phyloP scores from a whole-genome alignment of 2,329 filamentous ascomycete genomes.

The Colletotrichum filicis region DNA sequence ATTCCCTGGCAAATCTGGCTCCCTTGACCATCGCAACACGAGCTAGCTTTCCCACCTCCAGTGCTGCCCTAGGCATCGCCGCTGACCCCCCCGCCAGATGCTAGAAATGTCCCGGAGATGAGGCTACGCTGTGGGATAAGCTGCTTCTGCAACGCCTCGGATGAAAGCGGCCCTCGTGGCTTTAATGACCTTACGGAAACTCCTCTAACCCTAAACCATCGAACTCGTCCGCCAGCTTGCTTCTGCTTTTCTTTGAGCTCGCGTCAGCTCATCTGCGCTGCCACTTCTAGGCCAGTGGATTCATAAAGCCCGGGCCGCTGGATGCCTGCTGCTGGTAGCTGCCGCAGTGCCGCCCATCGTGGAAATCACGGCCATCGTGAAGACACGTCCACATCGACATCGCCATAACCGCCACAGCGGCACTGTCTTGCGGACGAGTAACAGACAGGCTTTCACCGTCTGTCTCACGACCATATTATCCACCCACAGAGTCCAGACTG shows the following conservation, averaged over 20 bases:
- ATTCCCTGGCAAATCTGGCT: neutral
- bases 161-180: constrained; percentile 22
- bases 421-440: neutral
- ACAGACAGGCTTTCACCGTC: too few relatives aligned
- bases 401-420: neutral
- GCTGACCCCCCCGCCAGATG: neutral
- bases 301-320: neutral
- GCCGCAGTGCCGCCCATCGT: neutral
- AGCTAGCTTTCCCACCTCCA: neutral
- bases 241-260: neutral
- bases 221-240: neutral
- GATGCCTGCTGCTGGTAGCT: neutral
- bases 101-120: constrained; percentile 22
- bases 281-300: neutral
- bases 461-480: neutral
- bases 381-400: neutral
- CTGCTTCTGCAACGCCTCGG: constrained; percentile 23
- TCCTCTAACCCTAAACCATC: neutral
- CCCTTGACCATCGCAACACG: neutral
- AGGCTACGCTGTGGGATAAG: constrained; percentile 16
- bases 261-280: neutral
- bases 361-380: neutral
- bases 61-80: neutral
- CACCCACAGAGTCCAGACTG: neutral
- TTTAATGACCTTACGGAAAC: constrained; percentile 3